Evolutionary conservation across 2,329 filamentous ascomycete genomes (phyloP).

Genomic region (Zymoseptoria crescenta): DNA sequence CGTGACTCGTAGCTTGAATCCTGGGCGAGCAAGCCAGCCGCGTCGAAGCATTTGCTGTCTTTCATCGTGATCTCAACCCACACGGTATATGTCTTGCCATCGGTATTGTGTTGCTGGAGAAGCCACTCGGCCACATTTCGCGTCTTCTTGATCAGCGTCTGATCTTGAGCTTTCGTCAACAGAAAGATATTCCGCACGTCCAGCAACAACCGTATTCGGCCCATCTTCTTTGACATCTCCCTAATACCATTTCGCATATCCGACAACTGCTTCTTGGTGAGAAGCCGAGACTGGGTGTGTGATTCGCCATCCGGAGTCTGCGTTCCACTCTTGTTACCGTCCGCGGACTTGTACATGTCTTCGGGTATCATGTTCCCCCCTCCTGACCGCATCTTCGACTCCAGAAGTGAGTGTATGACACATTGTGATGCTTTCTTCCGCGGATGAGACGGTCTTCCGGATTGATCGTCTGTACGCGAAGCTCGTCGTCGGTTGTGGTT

Average conservation of each 20-base stretch:
- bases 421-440: constrained; percentile 45
- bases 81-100: constrained; percentile 60
- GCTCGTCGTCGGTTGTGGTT: constrained; percentile 51
- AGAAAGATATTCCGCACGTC: constrained; percentile 78
- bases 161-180: constrained; percentile 85
- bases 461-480: constrained; percentile 35
- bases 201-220: constrained; percentile 73
- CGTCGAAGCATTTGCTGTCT: constrained; percentile 65
- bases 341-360: constrained; percentile 32
- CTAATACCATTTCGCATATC: constrained; percentile 97
- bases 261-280: constrained; percentile 89
- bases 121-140: constrained; percentile 75
- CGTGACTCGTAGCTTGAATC: constrained; percentile 48
- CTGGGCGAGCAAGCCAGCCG: constrained; percentile 58
- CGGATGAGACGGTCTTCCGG: constrained; percentile 30
- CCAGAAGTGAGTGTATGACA: constrained; percentile 54
- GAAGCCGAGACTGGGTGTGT: constrained; percentile 57
- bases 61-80: constrained; percentile 70
- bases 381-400: constrained; percentile 35
- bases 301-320: constrained; percentile 28
- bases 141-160: constrained; percentile 67
- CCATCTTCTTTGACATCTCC: constrained; percentile 77
- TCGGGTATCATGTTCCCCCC: constrained; percentile 4
- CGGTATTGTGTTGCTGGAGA: constrained; percentile 56
- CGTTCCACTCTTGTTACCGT: constrained; percentile 34